Conservation (phyloP, 169 alveolate species). For the Plasmodium blacklocki region DNA sequence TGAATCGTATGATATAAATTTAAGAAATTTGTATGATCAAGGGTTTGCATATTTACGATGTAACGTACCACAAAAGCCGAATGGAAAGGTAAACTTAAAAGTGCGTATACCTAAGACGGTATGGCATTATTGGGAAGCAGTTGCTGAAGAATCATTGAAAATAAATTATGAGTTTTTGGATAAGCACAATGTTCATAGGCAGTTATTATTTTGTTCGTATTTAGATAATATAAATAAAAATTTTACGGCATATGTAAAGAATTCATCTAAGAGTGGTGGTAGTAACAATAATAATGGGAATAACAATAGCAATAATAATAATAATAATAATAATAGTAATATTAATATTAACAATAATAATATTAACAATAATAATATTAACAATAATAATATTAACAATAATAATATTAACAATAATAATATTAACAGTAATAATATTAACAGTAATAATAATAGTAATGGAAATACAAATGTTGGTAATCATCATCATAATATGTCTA, state of each 20-base stretch:
- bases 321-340: background rate
- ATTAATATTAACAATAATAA: background rate
- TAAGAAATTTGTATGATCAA: constrained; percentile 81
- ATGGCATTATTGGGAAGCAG: constrained; percentile 85
- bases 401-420: background rate
- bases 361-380: background rate
- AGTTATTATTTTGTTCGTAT: constrained; percentile 39
- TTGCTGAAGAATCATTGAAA: constrained; percentile 76
- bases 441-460: background rate
- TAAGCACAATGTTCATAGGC: constrained; percentile 50
- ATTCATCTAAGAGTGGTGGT: constrained; percentile 17
- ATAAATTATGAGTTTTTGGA: constrained; percentile 74
- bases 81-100: constrained; percentile 78
- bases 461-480: background rate
- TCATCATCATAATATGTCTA: background rate
- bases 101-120: constrained; percentile 81
- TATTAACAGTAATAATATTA: background rate
- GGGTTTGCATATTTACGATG: constrained; percentile 83
- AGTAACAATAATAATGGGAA: background rate
- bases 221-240: constrained; percentile 48
- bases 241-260: constrained; percentile 26
- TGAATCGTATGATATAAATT: constrained; percentile 73
- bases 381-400: background rate
- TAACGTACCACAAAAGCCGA: constrained; percentile 78
- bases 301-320: background rate